Evolutionary conservation across 805 yeast genomes (phyloP).

Genomic region (Wickerhamiella lipophila): DNA sequence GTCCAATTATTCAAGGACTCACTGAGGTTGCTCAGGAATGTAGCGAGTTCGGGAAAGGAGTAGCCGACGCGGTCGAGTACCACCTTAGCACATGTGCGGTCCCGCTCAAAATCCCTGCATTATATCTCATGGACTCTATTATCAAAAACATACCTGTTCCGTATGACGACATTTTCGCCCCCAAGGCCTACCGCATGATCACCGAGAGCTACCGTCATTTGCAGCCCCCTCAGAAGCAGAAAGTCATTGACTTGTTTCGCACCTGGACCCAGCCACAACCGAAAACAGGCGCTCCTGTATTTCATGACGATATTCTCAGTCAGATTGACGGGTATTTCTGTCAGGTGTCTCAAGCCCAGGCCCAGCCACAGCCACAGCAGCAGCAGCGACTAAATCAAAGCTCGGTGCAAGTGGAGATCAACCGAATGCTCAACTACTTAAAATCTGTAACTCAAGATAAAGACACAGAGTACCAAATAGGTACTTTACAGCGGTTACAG

Average conservation of each 20-base stretch:
- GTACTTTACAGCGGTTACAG: slow-evolving; percentile 24
- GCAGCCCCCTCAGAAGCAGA: slow-evolving; percentile 58
- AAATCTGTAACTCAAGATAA: slow-evolving; percentile 20
- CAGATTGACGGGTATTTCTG: slow-evolving; percentile 59
- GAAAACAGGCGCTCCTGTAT: slow-evolving; percentile 53
- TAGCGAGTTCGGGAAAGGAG: slow-evolving; percentile 59
- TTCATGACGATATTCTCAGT: slow-evolving; percentile 55
- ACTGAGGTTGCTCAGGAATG: slow-evolving; percentile 84
- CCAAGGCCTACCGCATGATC: slow-evolving; percentile 55
- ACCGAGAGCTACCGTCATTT: slow-evolving; percentile 68
- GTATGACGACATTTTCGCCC: slow-evolving; percentile 65
- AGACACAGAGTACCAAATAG: slow-evolving; percentile 26
- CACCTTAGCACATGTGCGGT: slow-evolving; percentile 70
- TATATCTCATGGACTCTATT: slow-evolving; percentile 80
- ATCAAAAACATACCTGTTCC: slow-evolving; percentile 86
- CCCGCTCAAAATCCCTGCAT: slow-evolving; percentile 65
- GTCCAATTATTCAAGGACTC: slow-evolving; percentile 75
- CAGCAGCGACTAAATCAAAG: slow-evolving; percentile 21
- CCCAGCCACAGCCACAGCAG: not conserved
- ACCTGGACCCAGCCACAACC: slow-evolving; percentile 71
- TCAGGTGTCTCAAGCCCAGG: not conserved
- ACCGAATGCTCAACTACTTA: slow-evolving; percentile 20
- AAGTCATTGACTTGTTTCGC: slow-evolving; percentile 63
- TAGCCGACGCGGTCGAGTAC: slow-evolving; percentile 59
- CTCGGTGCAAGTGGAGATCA: slow-evolving; percentile 25